Percentiles rank a stretch among this genome's conserved stretches.
Conservation (phyloP, 352 stramenopile species). For the Salisapilia sapeloensis region DNA sequence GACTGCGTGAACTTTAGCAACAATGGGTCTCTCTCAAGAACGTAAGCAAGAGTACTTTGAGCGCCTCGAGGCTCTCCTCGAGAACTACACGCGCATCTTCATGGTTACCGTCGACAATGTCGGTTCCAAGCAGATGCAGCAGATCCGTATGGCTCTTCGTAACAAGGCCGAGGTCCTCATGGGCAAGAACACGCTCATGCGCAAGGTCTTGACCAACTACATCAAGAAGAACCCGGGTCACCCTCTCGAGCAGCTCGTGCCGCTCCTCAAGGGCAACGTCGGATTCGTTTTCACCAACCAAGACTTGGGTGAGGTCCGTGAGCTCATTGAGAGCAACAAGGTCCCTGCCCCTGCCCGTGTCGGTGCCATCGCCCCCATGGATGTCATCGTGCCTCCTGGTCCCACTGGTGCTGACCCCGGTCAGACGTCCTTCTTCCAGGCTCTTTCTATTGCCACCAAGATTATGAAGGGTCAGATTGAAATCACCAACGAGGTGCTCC, state of each 20-base stretch:
- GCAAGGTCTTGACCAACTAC: conserved; percentile 96
- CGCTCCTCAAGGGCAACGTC: conserved; percentile 92
- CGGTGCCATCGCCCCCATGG: conserved; percentile 87
- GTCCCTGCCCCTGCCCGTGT: conserved; percentile 94
- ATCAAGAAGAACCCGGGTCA: conserved; percentile 94
- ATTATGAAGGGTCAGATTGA: conserved; percentile 99
- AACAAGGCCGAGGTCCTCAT: conserved; percentile 95
- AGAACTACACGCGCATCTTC: conserved; percentile 97
- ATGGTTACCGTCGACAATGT: conserved; percentile 99
- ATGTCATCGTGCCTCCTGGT: conserved; percentile 95
- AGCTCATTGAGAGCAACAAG: conserved; percentile 78
- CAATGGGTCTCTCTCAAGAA: conserved; percentile 92
- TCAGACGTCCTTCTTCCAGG: conserved; percentile 99
- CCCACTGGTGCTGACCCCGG: conserved; percentile 97
- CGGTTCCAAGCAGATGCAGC: conserved; percentile 97
- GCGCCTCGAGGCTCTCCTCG: conserved; percentile 90
- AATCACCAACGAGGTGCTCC: conserved; percentile 93
- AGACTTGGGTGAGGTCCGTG: conserved; percentile 87
- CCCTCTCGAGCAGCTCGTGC: conserved; percentile 81
- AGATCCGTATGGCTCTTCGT: conserved; percentile 92
- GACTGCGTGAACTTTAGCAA: conserved; percentile 46
- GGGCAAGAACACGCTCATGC: conserved; percentile 99
- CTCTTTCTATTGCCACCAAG: conserved; percentile 97
- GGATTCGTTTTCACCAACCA: conserved; percentile 99
- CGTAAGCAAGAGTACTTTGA: conserved; percentile 97